Evolutionary conservation across 805 yeast genomes (phyloP), one percentile per base, ranked within the genome.

Genomic region (Teunomyces kruisii): DNA sequence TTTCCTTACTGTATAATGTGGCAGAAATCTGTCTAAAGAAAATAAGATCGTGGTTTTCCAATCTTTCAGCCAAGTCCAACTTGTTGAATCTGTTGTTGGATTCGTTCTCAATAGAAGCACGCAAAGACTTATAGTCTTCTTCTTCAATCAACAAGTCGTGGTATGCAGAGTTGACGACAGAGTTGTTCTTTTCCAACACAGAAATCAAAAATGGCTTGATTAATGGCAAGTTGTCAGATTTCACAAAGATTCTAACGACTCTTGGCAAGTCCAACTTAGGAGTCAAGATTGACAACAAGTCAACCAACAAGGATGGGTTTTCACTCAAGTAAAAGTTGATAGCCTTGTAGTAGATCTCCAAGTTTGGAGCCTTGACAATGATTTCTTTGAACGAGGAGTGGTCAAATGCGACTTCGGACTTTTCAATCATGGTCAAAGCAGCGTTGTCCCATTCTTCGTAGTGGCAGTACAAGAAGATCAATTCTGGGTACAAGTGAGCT

Each of bases 361-460:
- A 76, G 72, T 94, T 94, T 29, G 97, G 86, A 50, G 91, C 97
- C 75, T 94, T 94, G 50, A 88, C 96, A 50, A 94, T 76, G 39
- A 94, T 84, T 62, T 94, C 98, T 75, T 94, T 94, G 78, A 94
- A 94, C 35, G 96, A 86, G 26, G 83, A 72, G 65, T 94, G 99
- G 57, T 94, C 98, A 60, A 92, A 91, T 13, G 96, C 90, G 55
- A 86, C 86, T 49, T 95, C 88, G 3, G 96, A 85, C 63, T 83
- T 89, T 66, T 94, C 97, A 76, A 94, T 94, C 91, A 94, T 88
- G 12, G 97, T 83, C 63, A 94, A 78, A 29, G 97, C 90, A 49
- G 99, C 99, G 67, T 94, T 94, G 67, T 94, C 99, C 96, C 97
- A 94, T 73, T 94, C 99, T 64, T 94, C 99, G 66, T 94, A 94